Percentiles rank a stretch among this genome's conserved stretches.
Evolutionary conservation across 306 rosid species (phyloP).

Genomic region (Pyrus communis): DNA sequence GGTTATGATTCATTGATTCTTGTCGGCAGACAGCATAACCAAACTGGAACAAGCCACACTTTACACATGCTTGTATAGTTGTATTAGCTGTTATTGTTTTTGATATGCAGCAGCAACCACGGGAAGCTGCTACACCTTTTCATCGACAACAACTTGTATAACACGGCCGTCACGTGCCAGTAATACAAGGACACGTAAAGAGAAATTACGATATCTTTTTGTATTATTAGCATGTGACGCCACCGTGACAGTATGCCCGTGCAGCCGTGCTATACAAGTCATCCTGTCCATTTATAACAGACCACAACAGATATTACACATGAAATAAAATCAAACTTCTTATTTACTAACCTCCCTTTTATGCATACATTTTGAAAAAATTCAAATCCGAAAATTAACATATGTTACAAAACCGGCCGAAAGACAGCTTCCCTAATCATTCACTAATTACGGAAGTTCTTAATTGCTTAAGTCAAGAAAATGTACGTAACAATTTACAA

Average conservation of each 20-base stretch:
- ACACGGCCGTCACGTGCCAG: accelerated
- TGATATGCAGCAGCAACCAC: background rate
- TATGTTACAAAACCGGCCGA: background rate
- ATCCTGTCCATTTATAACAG: background rate
- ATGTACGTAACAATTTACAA: background rate
- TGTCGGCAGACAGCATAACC: background rate
- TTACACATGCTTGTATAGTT: background rate
- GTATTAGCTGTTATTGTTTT: background rate
- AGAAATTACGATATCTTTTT: too few relatives aligned
- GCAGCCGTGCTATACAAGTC: background rate
- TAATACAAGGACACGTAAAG: too few relatives aligned
- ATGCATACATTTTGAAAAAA: background rate
- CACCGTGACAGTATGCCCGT: background rate
- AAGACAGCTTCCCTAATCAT: background rate
- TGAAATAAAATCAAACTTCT: background rate
- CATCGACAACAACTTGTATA: background rate
- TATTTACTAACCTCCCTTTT: slow-evolving; percentile 10
- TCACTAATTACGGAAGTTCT: background rate
- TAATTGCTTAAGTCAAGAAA: background rate
- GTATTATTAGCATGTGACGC: background rate
- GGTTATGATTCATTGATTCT: background rate
- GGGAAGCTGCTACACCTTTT: background rate
- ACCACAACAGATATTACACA: background rate
- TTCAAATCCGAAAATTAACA: background rate
- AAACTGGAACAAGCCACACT: background rate